Percentiles rank a stretch among this genome's conserved stretches.
Conservation (phyloP, 2,329 filamentous ascomycete genomes). For the Trichoderma simmonsii region DNA sequence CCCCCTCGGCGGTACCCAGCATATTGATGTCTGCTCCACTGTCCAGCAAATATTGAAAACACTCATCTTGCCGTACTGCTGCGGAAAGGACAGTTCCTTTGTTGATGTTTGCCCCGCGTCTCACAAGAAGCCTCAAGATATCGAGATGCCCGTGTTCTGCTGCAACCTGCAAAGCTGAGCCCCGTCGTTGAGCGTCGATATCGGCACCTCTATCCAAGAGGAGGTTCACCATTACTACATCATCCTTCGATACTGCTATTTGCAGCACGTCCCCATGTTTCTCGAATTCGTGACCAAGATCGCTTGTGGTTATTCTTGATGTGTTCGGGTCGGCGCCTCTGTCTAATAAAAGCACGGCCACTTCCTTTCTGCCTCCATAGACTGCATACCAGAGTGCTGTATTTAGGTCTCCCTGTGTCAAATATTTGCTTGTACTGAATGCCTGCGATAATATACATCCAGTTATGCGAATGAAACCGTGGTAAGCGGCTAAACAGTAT, state of each 20-base stretch:
- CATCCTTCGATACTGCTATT: not conserved
- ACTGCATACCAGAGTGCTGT: not conserved
- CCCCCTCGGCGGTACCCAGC: not conserved
- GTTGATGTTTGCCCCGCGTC: not conserved
- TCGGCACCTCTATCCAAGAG: not conserved
- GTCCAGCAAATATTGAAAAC: not conserved
- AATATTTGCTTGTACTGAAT: not conserved
- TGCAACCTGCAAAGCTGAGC: not conserved
- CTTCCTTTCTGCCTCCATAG: not conserved
- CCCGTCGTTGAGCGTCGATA: not conserved
- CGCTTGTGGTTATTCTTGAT: not conserved
- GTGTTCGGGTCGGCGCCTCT: slow-evolving; percentile 3
- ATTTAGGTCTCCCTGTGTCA: not conserved
- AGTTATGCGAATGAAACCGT: not conserved
- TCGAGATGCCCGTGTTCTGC: not conserved
- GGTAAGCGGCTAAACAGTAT: not conserved
- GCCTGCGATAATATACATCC: not conserved
- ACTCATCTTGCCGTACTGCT: not conserved
- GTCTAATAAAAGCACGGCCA: not conserved
- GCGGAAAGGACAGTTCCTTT: not conserved
- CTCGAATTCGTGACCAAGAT: not conserved
- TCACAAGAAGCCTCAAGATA: not conserved
- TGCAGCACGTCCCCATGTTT: not conserved
- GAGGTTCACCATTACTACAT: not conserved
- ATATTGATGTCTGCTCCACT: not conserved